Evolutionary conservation across 2,329 filamentous ascomycete genomes (phyloP).

Genomic region (Chaetoscypha palmicola): DNA sequence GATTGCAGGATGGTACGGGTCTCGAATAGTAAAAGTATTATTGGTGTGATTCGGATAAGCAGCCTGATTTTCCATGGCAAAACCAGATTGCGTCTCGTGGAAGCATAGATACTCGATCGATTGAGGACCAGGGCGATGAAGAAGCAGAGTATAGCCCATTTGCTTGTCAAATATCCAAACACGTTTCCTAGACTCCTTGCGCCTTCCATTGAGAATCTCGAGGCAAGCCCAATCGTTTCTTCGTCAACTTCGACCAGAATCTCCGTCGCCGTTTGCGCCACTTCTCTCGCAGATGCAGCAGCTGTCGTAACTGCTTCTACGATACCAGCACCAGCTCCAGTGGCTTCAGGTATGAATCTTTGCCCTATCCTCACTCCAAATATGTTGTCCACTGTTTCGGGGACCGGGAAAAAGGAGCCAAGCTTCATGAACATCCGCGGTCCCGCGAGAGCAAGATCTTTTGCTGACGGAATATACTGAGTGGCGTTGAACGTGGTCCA

Average conservation of each 20-base stretch:
- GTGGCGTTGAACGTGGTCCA: conserved; percentile 45
- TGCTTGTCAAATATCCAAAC: conserved; percentile 83
- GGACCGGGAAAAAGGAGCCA: conserved; percentile 53
- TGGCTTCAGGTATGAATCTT: conserved; percentile 53
- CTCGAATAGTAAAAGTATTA: conserved; percentile 63
- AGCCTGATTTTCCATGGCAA: conserved; percentile 68
- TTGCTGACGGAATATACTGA: conserved; percentile 55
- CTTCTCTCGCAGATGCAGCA: conserved; percentile 33
- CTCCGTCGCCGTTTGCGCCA: conserved; percentile 22
- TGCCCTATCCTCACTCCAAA: conserved; percentile 46
- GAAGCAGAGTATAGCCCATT: conserved; percentile 86
- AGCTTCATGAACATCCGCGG: conserved; percentile 64
- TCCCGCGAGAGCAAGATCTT: conserved; percentile 61
- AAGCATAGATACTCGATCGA: conserved; percentile 87
- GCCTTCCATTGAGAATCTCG: conserved; percentile 50
- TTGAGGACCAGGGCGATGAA: conserved; percentile 83
- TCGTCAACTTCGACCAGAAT: conserved; percentile 34
- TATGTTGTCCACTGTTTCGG: conserved; percentile 51
- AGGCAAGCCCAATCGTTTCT: conserved; percentile 35
- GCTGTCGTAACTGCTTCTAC: conserved; percentile 36
- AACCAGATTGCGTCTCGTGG: conserved; percentile 71
- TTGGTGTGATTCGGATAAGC: conserved; percentile 61
- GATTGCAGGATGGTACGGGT: conserved; percentile 67
- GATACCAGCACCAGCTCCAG: conserved; percentile 38
- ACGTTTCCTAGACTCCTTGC: conserved; percentile 72